phyloP scores from a whole-genome alignment of 495 filamentous ascomycete genomes.

The Penicillium argentinense region DNA sequence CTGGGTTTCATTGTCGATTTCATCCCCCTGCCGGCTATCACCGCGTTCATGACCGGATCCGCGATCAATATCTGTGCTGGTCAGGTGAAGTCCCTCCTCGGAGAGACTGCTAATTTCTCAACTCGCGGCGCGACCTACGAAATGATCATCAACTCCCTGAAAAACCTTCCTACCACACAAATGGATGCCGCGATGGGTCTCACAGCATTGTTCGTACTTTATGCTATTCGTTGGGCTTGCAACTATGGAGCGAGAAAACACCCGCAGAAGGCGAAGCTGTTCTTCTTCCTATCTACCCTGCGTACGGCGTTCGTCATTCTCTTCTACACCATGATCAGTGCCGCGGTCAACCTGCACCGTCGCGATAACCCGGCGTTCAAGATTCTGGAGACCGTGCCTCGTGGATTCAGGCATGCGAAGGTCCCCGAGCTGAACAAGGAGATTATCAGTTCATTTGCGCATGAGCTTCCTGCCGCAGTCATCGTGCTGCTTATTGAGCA shows the following conservation, averaged over 20 bases:
- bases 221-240: conserved; percentile 73
- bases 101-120: conserved; percentile 68
- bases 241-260: conserved; percentile 63
- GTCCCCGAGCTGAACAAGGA: conserved; percentile 66
- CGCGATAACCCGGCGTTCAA: conserved; percentile 53
- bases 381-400: conserved; percentile 72
- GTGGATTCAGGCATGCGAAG: conserved; percentile 76
- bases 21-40: conserved; percentile 87
- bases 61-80: conserved; percentile 87
- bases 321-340: conserved; percentile 91
- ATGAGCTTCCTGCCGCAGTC: conserved; percentile 72
- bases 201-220: conserved; percentile 78
- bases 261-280: conserved; percentile 66
- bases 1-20: conserved; percentile 94
- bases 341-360: conserved; percentile 69
- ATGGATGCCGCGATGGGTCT: conserved; percentile 90
- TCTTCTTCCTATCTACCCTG: conserved; percentile 91
- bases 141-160: conserved; percentile 85
- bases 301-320: conserved; percentile 91
- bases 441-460: conserved; percentile 61
- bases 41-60: conserved; percentile 97
- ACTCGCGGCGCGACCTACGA: conserved; percentile 80
- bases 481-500: conserved; percentile 96
- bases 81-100: conserved; percentile 82
- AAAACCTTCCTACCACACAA: conserved; percentile 64